Percentiles rank a stretch among this genome's conserved stretches.
Evolutionary conservation across 2,329 filamentous ascomycete species (phyloP).

Genomic region (Diaporthe aspalathi): DNA sequence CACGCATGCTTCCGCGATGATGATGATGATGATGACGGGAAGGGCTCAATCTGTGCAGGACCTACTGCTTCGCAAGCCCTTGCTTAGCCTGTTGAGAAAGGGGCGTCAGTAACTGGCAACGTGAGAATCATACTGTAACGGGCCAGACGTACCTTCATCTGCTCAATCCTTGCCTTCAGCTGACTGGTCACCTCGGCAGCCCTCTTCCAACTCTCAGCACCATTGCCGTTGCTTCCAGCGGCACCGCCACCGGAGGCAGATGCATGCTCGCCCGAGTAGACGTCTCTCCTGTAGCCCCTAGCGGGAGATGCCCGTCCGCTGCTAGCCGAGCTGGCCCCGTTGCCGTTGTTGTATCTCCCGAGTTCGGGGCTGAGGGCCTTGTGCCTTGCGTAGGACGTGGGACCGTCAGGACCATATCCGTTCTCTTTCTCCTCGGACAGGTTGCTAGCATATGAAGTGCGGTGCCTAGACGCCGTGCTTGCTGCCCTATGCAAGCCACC

Average conservation of each 20-base stretch:
- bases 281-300: conserved; percentile 60
- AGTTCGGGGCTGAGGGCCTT: conserved; percentile 67
- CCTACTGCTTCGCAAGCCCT: conserved; percentile 40
- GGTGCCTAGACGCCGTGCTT: conserved; percentile 53
- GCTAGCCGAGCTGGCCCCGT: conserved; percentile 60
- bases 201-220: conserved; percentile 93
- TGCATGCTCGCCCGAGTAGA: conserved; percentile 43
- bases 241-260: conserved; percentile 38
- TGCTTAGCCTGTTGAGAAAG: conserved; percentile 36
- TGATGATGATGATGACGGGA: conserved; percentile 32
- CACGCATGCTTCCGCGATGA: conserved; percentile 18
- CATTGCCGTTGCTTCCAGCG: conserved; percentile 54
- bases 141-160: conserved; percentile 81
- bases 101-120: not conserved
- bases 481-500: conserved; percentile 31
- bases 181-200: conserved; percentile 98
- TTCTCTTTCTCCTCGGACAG: conserved; percentile 85
- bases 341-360: conserved; percentile 48
- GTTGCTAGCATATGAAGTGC: conserved; percentile 72
- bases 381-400: conserved; percentile 55
- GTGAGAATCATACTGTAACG: not conserved
- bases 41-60: conserved; percentile 36
- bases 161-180: conserved; percentile 95
- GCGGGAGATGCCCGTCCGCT: conserved; percentile 71
- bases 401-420: conserved; percentile 31